Evolutionary conservation across 495 filamentous ascomycete species (phyloP).

Genomic region (Aspergillus campestris): DNA sequence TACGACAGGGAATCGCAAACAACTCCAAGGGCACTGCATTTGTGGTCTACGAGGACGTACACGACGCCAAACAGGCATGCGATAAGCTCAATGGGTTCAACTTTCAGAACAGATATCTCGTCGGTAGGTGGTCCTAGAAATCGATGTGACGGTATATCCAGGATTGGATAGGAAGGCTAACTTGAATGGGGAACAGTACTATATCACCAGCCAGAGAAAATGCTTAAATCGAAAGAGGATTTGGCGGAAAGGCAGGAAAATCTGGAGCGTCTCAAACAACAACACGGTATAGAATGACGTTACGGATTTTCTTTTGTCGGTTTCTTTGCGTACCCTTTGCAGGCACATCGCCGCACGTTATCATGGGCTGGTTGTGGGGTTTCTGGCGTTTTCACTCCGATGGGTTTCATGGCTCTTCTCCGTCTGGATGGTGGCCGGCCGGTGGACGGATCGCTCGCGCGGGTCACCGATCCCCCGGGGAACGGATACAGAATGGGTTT

Average conservation of each 20-base stretch:
- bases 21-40: constrained; percentile 98
- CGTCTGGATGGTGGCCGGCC: constrained; percentile 20
- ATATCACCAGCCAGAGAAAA: constrained; percentile 99
- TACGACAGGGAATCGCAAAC: constrained; percentile 93
- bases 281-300: constrained; percentile 95
- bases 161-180: constrained; percentile 2
- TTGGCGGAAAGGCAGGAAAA: constrained; percentile 89
- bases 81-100: constrained; percentile 99
- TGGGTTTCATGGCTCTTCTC: constrained; percentile 24
- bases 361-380: constrained; percentile 38
- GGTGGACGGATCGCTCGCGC: constrained; percentile 14
- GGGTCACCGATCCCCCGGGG: constrained; percentile 6
- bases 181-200: constrained; percentile 51
- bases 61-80: constrained; percentile 97
- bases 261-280: constrained; percentile 93
- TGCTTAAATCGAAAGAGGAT: constrained; percentile 86
- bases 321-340: constrained; percentile 31
- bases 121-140: constrained; percentile 63
- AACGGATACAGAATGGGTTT: constrained; percentile 16
- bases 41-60: constrained; percentile 98
- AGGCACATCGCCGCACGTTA: constrained; percentile 32
- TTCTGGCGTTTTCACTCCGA: constrained; percentile 32
- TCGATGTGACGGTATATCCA: not conserved
- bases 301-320: constrained; percentile 24
- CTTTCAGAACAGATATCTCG: constrained; percentile 98